Base-by-base conservation (phyloP, 2,329 filamentous ascomycete genomes). In the Claviceps fusiformis region DNA sequence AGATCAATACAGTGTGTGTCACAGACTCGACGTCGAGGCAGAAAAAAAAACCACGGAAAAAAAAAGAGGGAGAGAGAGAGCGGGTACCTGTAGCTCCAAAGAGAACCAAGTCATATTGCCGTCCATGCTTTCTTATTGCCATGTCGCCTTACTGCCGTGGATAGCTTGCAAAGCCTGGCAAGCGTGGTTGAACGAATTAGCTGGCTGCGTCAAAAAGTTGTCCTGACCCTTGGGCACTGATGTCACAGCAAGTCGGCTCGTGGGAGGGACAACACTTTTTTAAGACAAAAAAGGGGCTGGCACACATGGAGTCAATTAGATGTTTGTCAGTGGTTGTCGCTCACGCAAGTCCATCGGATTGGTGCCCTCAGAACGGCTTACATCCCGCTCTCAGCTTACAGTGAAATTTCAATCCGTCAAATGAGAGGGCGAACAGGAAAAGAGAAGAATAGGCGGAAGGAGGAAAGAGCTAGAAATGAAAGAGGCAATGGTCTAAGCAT, bases 91-190 rank as follows among this genome's bases (percentile, higher is more conserved):
- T 78, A 19, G 79, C 80, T 50, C 80, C 80, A 57, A 80, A 75
- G 35, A 83, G 68, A 44, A 82, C 73, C 17, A 83, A 35, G 64
- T 82, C 79, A 63, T 82, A 82, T 59, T 75, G 73, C 45, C 79
- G 76, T 50, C 63, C 65, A 59, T 81, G 78, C 17, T 76, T 67
- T 58, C 74, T 76, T 59, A 72, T 66, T 11, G 75, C 54, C 76
- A 80, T 79, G 45, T 19, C 48, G 35, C 19, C 37, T 52, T 5
- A 24, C 46, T 33, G 52, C 29, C 15, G 48, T 15, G 0, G 17
- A 15, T 45, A 29, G 50, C 39, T 56, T 13, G 29, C 11, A 41
- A 29, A 15, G 24, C 7, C 50, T 44, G 11, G 17, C 3, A 44
- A 27, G 10, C 37, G 33, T 27, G 44, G 3, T 27, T 13, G 39